Percentiles rank a stretch among this genome's conserved stretches.
phyloP scores from a whole-genome alignment of 129 eudicot species.

The Deinandra increscens region DNA sequence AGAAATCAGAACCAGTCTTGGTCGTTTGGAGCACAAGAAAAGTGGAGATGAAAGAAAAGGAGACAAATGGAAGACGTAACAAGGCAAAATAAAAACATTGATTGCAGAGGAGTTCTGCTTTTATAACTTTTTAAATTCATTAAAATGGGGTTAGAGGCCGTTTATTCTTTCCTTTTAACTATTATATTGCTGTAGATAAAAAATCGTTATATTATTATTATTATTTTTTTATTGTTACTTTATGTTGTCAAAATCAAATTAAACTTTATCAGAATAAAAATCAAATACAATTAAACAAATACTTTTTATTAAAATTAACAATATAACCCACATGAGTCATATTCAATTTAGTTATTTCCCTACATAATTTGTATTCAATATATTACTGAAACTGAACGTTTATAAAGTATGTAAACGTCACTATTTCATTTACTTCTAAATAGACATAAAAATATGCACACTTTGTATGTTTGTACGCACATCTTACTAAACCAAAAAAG shows the following conservation, averaged over 20 bases:
- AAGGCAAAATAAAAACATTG: conserved; percentile 38
- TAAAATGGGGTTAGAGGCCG: background rate
- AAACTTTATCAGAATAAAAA: no score
- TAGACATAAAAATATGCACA: background rate
- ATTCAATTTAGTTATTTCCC: background rate
- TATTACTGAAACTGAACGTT: background rate
- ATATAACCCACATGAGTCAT: background rate
- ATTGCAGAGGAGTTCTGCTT: conserved; percentile 51
- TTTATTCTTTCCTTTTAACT: background rate
- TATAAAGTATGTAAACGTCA: background rate
- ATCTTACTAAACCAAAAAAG: background rate
- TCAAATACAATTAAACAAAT: no score
- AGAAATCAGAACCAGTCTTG: background rate
- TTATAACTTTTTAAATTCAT: conserved; percentile 14
- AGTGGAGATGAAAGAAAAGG: conserved; percentile 15
- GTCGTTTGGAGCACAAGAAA: conserved; percentile 20
- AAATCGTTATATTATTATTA: background rate
- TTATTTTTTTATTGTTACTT: background rate
- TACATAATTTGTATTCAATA: background rate
- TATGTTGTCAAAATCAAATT: no score
- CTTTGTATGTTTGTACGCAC: no score
- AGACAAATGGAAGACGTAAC: conserved; percentile 41
- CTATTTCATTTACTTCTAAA: background rate
- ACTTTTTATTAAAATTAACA: no score
- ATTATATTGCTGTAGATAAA: background rate